These are phyloP conservation scores for Botryotinia calthae DNA, from an alignment of 2,329 filamentous ascomycete species.

Conservation along the genomic window DNA sequence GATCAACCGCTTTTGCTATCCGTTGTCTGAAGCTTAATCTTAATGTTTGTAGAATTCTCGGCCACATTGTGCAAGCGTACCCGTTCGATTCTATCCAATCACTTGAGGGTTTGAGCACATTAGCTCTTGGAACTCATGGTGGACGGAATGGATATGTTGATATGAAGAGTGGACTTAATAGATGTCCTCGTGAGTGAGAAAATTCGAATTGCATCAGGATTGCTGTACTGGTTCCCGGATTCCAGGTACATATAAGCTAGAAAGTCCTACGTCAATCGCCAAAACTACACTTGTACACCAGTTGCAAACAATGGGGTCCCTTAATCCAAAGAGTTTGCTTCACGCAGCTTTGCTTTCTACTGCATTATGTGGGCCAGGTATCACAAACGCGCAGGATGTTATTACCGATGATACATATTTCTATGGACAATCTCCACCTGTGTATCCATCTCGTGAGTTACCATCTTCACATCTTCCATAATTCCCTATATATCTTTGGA, in stretches of 20 bases:
- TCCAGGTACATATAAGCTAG: neutral
- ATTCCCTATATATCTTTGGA: neutral
- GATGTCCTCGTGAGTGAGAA: neutral
- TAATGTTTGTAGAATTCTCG: neutral
- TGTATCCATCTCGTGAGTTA: neutral
- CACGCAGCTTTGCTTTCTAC: neutral
- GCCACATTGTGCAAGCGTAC: neutral
- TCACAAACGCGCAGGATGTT: conserved; percentile 17
- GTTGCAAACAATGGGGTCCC: neutral
- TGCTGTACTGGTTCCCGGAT: too few relatives aligned
- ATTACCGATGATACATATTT: conserved; percentile 36
- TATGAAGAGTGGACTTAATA: neutral
- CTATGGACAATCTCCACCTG: neutral
- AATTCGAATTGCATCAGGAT: neutral
- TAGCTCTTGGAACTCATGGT: neutral
- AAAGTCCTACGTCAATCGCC: neutral
- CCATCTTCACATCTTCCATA: neutral
- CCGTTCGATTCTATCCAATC: neutral
- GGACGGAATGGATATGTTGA: neutral
- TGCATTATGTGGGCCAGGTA: neutral
- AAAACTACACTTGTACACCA: neutral
- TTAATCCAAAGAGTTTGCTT: neutral
- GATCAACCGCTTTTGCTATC: neutral
- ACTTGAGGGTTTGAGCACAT: neutral
- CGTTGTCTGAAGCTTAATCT: neutral